These are phyloP conservation scores for Petunia axillaris DNA, from an alignment of 257 asterid genomes.

Conservation along the genomic window DNA sequence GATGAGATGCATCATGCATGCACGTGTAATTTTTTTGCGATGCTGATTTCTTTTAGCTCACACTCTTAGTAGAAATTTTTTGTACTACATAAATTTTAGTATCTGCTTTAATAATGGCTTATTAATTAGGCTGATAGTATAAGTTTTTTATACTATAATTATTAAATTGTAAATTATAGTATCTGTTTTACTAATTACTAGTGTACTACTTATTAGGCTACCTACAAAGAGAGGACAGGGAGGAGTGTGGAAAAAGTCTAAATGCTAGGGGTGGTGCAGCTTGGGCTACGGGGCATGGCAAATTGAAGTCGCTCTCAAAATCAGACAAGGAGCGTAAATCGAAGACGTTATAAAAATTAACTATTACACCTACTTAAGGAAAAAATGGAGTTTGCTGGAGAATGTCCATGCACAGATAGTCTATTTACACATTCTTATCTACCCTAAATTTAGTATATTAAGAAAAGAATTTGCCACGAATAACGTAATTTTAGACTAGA, in stretches of 20 bases:
- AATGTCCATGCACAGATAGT: neutral
- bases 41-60: too few species aligned
- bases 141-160: too few species aligned
- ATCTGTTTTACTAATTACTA: too few species aligned
- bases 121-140: too few species aligned
- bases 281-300: neutral
- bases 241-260: neutral
- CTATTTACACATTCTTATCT: neutral
- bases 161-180: too few species aligned
- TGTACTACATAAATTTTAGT: too few species aligned
- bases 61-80: too few species aligned
- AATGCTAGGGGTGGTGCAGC: neutral
- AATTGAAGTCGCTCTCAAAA: neutral
- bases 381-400: neutral
- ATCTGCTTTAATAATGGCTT: too few species aligned
- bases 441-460: neutral
- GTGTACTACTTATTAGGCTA: too few species aligned
- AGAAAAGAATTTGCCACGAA: neutral
- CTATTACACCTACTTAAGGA: neutral
- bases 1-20: too few species aligned
- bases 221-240: too few species aligned
- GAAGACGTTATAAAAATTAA: neutral
- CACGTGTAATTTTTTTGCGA: too few species aligned
- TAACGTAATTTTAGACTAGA: neutral
- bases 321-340: neutral